Conservation (phyloP, 2,329 filamentous ascomycete genomes). For the Clarireedia paspali region DNA sequence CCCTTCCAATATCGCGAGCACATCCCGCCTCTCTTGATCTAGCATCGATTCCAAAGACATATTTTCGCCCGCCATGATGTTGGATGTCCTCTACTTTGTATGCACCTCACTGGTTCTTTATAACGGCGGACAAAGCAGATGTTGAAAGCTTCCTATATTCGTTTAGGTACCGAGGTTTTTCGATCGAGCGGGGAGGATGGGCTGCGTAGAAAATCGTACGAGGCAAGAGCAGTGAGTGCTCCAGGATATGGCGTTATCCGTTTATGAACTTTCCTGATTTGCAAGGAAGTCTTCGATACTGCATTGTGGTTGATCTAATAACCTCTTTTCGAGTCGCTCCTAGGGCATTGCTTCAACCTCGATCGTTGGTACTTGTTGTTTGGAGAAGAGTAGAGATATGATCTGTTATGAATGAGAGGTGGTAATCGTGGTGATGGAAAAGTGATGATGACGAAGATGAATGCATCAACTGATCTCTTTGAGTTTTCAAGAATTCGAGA, state of each 20-base stretch:
- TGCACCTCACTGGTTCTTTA: not conserved
- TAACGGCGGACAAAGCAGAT: conserved; percentile 1
- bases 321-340: conserved; percentile 14
- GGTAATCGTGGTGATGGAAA: not conserved
- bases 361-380: conserved; percentile 17
- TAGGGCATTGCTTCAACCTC: conserved; percentile 25
- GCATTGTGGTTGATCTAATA: conserved; percentile 27
- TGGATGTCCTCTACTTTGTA: not conserved
- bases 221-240: conserved; percentile 16
- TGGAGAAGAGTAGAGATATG: conserved; percentile 7
- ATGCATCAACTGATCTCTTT: conserved; percentile 9
- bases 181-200: not conserved
- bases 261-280: conserved; percentile 29
- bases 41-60: conserved; percentile 74
- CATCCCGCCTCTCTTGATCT: conserved; percentile 69
- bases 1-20: conserved; percentile 57
- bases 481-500: not conserved
- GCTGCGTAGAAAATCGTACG: conserved; percentile 7
- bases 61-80: conserved; percentile 27
- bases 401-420: not conserved
- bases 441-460: not conserved
- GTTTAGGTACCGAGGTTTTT: not conserved
- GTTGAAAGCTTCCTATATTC: not conserved
- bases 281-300: conserved; percentile 24
- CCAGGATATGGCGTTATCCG: conserved; percentile 20